phyloP scores from a whole-genome alignment of 148 eudicot genomes.

The Euryodendron excelsum region DNA sequence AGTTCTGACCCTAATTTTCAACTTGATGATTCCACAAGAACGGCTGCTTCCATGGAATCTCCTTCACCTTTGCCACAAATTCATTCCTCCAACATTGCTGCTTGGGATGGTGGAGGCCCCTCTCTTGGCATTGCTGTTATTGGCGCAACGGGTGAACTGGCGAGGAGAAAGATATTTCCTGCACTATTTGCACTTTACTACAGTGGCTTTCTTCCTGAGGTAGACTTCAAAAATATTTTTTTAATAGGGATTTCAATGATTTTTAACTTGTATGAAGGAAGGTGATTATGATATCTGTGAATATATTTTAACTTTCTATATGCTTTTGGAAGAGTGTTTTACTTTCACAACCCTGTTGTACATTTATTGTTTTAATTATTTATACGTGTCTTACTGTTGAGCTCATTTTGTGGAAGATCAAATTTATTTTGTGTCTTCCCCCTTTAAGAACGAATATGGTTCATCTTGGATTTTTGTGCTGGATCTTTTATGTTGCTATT shows the following conservation, averaged over 20 bases:
- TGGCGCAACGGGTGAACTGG: conserved; percentile 40
- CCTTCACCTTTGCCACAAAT: conserved; percentile 8
- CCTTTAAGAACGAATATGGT: not conserved
- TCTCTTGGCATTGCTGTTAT: conserved; percentile 28
- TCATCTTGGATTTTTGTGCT: not conserved
- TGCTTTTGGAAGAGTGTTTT: not conserved
- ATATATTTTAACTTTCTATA: not conserved
- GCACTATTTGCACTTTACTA: conserved; percentile 45
- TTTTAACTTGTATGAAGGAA: not conserved
- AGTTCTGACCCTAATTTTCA: conserved; percentile 13
- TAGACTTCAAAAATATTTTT: not conserved
- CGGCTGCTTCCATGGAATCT: conserved; percentile 13
- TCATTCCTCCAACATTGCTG: not conserved
- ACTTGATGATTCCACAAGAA: conserved; percentile 3
- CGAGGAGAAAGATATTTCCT: conserved; percentile 38
- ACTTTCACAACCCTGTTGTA: not conserved
- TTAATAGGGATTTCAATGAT: not conserved
- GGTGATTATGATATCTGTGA: not conserved
- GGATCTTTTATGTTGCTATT: not conserved
- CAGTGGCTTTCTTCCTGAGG: conserved; percentile 40
- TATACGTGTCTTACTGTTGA: not conserved
- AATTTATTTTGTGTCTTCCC: not conserved
- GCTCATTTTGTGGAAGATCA: not conserved
- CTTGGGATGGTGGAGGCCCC: conserved; percentile 2
- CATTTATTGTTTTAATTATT: not conserved